A percentile compares a stretch with the other conserved stretches of the same genome.
phyloP scores from a whole-genome alignment of 164 flowering plant genomes.

The Paratinospora sagittata region DNA sequence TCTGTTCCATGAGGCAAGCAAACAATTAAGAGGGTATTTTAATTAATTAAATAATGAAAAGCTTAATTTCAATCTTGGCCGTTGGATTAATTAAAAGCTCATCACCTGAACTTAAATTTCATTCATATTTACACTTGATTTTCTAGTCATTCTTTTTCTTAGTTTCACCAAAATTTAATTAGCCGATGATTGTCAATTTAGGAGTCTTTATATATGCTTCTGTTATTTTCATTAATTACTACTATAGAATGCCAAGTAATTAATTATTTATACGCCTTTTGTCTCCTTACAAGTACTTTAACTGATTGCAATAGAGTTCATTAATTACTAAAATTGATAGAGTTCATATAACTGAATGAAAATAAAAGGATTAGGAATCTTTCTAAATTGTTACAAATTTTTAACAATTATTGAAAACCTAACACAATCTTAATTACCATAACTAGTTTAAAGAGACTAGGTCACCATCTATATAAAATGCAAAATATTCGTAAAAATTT shows the following conservation, averaged over 20 bases:
- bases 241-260: neutral
- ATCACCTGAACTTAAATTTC: neutral
- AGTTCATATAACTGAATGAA: neutral
- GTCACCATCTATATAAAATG: too few relatives aligned
- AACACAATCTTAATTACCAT: too few relatives aligned
- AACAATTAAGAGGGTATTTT: neutral
- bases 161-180: too few relatives aligned
- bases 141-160: neutral
- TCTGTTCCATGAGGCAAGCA: constrained; percentile 2
- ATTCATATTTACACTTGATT: neutral
- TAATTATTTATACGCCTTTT: neutral
- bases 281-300: neutral
- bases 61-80: neutral
- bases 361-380: neutral
- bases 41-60: too few relatives aligned
- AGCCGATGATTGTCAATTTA: too few relatives aligned
- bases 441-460: too few relatives aligned
- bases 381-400: neutral
- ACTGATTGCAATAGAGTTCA: neutral
- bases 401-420: neutral
- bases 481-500: too few relatives aligned
- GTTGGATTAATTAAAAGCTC: neutral
- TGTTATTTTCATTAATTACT: neutral
- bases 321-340: constrained; percentile 1
- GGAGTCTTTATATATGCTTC: neutral